Evolutionary conservation across 1,284 basidiomycete genomes (phyloP).

Genomic region (Trametes polyzona): DNA sequence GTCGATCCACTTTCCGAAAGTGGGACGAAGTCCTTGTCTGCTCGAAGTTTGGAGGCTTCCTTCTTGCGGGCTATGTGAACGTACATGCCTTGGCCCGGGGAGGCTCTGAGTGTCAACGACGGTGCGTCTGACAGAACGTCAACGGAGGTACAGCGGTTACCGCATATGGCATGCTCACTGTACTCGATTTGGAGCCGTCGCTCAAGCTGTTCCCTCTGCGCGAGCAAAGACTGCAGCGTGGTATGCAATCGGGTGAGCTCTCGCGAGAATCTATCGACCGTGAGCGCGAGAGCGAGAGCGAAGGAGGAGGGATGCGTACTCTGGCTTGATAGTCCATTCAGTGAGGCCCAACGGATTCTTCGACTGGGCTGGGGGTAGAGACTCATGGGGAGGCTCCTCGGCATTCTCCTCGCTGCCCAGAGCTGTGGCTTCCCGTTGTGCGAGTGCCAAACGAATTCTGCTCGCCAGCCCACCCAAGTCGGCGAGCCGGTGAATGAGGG

Average conservation of each 20-base stretch:
- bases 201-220: constrained; percentile 57
- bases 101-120: constrained; percentile 72
- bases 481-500: constrained; percentile 59
- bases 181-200: constrained; percentile 55
- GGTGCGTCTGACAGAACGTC: constrained; percentile 54
- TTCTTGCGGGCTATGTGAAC: constrained; percentile 72
- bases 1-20: constrained; percentile 69
- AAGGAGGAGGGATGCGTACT: constrained; percentile 48
- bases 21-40: constrained; percentile 52
- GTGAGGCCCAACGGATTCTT: constrained; percentile 23
- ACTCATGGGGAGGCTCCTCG: neutral
- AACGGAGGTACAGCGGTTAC: constrained; percentile 3
- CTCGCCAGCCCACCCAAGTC: constrained; percentile 60
- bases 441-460: constrained; percentile 64
- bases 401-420: constrained; percentile 22
- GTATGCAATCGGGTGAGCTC: constrained; percentile 59
- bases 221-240: constrained; percentile 49
- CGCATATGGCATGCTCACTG: constrained; percentile 43
- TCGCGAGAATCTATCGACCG: constrained; percentile 64
- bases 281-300: constrained; percentile 1
- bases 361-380: constrained; percentile 12
- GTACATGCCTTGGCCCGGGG: constrained; percentile 71
- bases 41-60: constrained; percentile 54
- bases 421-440: constrained; percentile 32
- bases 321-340: constrained; percentile 70